phyloP scores from a whole-genome alignment of 495 filamentous ascomycete species.

The Aspergillus hancockii region DNA sequence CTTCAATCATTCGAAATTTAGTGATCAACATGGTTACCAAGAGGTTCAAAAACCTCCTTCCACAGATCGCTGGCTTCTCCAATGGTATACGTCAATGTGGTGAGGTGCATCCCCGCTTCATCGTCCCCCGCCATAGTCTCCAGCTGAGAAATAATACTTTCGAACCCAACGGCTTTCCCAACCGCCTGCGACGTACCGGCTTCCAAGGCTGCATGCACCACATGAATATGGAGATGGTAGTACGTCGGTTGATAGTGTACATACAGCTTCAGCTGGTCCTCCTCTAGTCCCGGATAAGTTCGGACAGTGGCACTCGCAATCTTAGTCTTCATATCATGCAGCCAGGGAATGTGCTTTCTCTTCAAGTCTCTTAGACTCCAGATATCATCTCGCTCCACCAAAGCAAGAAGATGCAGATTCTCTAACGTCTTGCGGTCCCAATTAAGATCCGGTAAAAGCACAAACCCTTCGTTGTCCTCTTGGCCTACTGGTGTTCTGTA shows the following conservation, averaged over 20 bases:
- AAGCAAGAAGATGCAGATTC: background rate
- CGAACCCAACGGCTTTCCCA: background rate
- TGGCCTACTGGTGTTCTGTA: background rate
- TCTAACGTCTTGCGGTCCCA: background rate
- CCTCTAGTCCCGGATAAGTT: background rate
- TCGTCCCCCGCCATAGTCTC: background rate
- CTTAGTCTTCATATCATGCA: background rate
- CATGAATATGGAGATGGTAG: background rate
- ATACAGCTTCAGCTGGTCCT: slow-evolving; percentile 3
- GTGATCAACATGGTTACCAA: background rate
- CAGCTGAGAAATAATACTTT: slow-evolving; percentile 1
- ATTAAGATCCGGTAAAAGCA: background rate
- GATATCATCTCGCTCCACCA: background rate
- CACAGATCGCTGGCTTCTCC: background rate
- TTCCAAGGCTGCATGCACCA: background rate
- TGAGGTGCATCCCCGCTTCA: background rate
- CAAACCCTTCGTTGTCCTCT: background rate
- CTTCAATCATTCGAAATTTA: no score
- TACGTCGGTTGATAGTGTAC: background rate
- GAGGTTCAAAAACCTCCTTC: background rate
- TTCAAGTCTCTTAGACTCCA: background rate
- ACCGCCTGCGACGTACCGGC: background rate
- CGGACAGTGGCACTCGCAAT: background rate
- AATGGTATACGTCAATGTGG: background rate
- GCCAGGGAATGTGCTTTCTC: background rate